A percentile compares a stretch with the other conserved stretches of the same genome.
These are phyloP conservation scores for Puccinia sorghi DNA, from an alignment of 1,284 basidiomycete species.

Conservation along the genomic window DNA sequence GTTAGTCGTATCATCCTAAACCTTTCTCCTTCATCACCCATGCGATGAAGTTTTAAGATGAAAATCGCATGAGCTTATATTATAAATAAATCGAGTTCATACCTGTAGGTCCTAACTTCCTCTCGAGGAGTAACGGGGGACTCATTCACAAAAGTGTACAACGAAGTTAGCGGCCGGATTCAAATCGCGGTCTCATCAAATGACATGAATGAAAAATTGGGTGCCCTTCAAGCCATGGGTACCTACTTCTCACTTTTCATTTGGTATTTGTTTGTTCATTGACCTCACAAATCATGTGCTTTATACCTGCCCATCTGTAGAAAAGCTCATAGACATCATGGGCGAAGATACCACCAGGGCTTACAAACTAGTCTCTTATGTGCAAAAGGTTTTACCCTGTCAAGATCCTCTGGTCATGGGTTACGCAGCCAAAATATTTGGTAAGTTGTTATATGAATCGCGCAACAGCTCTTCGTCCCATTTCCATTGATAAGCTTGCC, in stretches of 20 bases:
- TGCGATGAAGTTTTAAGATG: neutral
- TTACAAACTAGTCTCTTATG: conserved; percentile 55
- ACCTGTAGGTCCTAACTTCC: conserved; percentile 42
- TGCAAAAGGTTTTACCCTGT: conserved; percentile 57
- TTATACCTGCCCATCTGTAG: neutral
- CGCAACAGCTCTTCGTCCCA: neutral
- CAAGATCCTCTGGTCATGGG: conserved; percentile 57
- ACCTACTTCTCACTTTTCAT: neutral
- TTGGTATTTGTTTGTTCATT: neutral
- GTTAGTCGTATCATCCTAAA: conserved; percentile 1
- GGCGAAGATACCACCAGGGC: conserved; percentile 56
- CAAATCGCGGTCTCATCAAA: conserved; percentile 48
- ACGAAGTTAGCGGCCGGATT: conserved; percentile 49
- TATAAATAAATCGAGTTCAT: neutral
- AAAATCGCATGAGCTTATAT: neutral
- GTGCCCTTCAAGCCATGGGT: conserved; percentile 51
- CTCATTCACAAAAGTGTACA: conserved; percentile 50
- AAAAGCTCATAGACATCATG: conserved; percentile 50
- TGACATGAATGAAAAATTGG: conserved; percentile 51
- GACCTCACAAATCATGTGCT: neutral
- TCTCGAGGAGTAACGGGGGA: conserved; percentile 49
- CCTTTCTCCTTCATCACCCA: neutral
- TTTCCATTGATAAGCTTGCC: neutral
- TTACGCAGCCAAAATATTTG: conserved; percentile 57
- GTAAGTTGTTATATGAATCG: conserved; percentile 35